phyloP scores from a whole-genome alignment of 768 basidiomycete genomes.

The Tylopilus plumbeoviolaceoides region DNA sequence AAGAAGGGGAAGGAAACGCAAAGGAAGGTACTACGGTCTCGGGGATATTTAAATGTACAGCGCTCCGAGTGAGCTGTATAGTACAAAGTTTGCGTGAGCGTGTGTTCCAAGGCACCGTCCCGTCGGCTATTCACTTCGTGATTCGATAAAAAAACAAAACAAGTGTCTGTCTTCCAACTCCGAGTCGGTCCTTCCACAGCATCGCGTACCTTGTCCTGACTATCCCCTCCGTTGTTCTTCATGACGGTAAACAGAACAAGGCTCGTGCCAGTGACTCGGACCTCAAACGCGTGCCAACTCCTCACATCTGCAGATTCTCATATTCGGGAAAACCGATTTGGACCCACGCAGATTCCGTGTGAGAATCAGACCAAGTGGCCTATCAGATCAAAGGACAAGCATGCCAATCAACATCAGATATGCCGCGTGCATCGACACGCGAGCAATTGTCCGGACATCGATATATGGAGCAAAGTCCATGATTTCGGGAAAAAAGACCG shows the following conservation, averaged over 20 bases:
- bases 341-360: neutral
- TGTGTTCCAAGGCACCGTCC: constrained; percentile 14
- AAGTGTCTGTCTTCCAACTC: neutral
- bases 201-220: too few relatives aligned
- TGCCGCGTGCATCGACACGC: constrained; percentile 1
- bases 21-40: neutral
- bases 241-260: neutral
- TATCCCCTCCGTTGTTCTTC: neutral
- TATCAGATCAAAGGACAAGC: neutral
- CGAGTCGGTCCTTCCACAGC: neutral
- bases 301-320: neutral
- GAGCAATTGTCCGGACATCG: neutral
- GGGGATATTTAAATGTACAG: neutral
- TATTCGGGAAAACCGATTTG: neutral
- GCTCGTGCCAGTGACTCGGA: neutral
- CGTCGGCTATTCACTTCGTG: constrained; percentile 17
- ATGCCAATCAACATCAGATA: too few relatives aligned
- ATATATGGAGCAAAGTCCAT: neutral
- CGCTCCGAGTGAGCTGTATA: too few relatives aligned
- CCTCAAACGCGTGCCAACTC: neutral
- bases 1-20: neutral
- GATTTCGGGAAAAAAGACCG: constrained; percentile 9
- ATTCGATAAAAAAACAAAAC: neutral
- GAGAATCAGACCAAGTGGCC: neutral
- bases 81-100: neutral